phyloP scores from a whole-genome alignment of 352 stramenopile species.

The Aphanomyces invadans region DNA sequence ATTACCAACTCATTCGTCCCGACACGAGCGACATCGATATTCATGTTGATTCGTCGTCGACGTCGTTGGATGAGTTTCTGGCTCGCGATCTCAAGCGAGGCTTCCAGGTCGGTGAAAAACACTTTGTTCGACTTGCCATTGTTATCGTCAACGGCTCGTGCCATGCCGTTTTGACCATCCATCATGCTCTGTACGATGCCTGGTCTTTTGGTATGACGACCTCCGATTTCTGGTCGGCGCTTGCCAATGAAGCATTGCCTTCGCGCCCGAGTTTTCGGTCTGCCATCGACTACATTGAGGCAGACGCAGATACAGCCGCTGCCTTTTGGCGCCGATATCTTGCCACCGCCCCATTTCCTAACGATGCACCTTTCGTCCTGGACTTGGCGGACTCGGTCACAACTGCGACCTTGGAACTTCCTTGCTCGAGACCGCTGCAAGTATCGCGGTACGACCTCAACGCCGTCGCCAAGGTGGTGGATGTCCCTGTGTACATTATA shows the following conservation, averaged over 20 bases:
- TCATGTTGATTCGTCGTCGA: not conserved
- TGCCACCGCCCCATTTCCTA: not conserved
- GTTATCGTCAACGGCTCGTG: not conserved
- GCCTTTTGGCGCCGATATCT: not conserved
- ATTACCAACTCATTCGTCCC: not conserved
- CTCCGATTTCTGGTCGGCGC: not conserved
- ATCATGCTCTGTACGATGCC: conserved; percentile 5
- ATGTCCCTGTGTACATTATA: not conserved
- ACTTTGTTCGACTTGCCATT: not conserved
- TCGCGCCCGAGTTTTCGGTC: not conserved
- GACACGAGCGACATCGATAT: not conserved
- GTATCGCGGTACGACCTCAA: not conserved
- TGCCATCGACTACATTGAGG: not conserved
- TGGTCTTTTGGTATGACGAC: not conserved
- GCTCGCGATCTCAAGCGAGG: not conserved
- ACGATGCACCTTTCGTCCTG: too few relatives aligned
- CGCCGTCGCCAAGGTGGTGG: not conserved
- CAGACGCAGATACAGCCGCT: not conserved
- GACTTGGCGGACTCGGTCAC: too few relatives aligned
- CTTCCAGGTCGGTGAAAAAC: not conserved
- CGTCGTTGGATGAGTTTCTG: not conserved
- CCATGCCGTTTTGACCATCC: not conserved
- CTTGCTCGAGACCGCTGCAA: not conserved
- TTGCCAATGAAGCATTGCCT: not conserved
- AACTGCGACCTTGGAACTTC: too few relatives aligned